A percentile compares a stretch with the other conserved stretches of the same genome.
These are phyloP conservation scores for Auricularia heimuer DNA, from an alignment of 768 basidiomycete genomes.

Conservation along the genomic window DNA sequence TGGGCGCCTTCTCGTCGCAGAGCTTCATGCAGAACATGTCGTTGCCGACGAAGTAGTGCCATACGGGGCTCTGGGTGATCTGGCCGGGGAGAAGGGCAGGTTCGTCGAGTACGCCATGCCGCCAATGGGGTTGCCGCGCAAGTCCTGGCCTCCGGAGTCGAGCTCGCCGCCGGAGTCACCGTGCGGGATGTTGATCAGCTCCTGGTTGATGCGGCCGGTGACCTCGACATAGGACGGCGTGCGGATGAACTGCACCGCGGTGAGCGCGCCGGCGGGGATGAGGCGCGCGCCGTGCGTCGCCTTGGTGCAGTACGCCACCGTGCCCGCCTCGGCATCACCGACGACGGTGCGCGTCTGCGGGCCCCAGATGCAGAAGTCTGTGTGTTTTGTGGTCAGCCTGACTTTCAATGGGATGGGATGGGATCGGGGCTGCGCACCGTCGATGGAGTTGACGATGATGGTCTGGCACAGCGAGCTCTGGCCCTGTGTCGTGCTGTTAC, in stretches of 20 bases:
- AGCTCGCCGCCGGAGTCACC: conserved; percentile 55
- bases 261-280: conserved; percentile 54
- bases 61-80: conserved; percentile 23
- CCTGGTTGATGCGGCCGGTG: conserved; percentile 57
- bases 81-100: conserved; percentile 34
- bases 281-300: conserved; percentile 60
- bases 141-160: conserved; percentile 30
- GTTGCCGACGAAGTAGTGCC: conserved; percentile 72
- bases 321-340: conserved; percentile 56
- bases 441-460: conserved; percentile 47
- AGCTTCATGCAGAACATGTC: conserved; percentile 58
- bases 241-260: conserved; percentile 53
- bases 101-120: conserved; percentile 48
- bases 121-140: conserved; percentile 26
- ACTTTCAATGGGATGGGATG: conserved; percentile 16
- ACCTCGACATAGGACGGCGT: conserved; percentile 53
- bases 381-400: neutral
- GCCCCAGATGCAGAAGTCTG: conserved; percentile 67
- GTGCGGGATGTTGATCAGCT: conserved; percentile 37
- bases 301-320: conserved; percentile 70
- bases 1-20: conserved; percentile 49
- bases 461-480: conserved; percentile 63
- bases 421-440: conserved; percentile 13
- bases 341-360: conserved; percentile 44
- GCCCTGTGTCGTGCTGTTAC: conserved; percentile 56